These are phyloP conservation scores for Baorangia bicolor DNA, from an alignment of 768 basidiomycete genomes.

Conservation along the genomic window DNA sequence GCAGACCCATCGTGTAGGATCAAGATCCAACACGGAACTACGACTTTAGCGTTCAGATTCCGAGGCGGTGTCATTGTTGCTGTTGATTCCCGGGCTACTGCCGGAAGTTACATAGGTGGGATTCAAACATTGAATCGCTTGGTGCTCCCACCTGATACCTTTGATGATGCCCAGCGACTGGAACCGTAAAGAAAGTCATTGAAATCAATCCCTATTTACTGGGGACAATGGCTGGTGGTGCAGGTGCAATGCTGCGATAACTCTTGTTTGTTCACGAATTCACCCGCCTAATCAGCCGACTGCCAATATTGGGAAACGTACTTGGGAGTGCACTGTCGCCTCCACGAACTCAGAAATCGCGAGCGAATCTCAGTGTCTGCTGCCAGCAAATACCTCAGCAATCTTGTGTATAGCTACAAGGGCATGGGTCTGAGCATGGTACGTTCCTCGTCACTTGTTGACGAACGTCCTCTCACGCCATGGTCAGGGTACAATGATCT, in stretches of 20 bases:
- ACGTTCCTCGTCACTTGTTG: slow-evolving; percentile 25
- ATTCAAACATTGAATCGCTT: slow-evolving; percentile 11
- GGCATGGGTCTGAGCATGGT: slow-evolving; percentile 99
- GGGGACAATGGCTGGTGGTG: slow-evolving; percentile 99
- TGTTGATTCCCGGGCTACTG: slow-evolving; percentile 97
- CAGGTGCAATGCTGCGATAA: slow-evolving; percentile 55
- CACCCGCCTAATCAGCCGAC: slow-evolving; percentile 56
- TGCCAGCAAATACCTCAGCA: slow-evolving; percentile 95
- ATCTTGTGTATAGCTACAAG: slow-evolving; percentile 97
- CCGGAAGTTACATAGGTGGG: slow-evolving; percentile 94
- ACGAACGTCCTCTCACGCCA: neutral
- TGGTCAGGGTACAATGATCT: slow-evolving; percentile 95
- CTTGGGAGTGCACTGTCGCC: slow-evolving; percentile 94
- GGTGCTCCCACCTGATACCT: neutral
- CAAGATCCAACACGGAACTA: slow-evolving; percentile 98
- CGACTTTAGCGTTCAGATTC: slow-evolving; percentile 96
- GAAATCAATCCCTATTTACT: slow-evolving; percentile 98
- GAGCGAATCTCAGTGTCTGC: slow-evolving; percentile 99
- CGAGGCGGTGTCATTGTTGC: slow-evolving; percentile 98
- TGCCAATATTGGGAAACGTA: slow-evolving; percentile 99
- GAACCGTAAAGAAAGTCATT: slow-evolving; percentile 99
- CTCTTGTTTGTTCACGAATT: slow-evolving; percentile 1
- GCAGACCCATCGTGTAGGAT: slow-evolving; percentile 94
- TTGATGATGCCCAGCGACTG: slow-evolving; percentile 60
- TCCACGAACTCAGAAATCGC: slow-evolving; percentile 93